Conservation (phyloP, 495 filamentous ascomycete genomes). For the Rostrohypoxylon terebratum region DNA sequence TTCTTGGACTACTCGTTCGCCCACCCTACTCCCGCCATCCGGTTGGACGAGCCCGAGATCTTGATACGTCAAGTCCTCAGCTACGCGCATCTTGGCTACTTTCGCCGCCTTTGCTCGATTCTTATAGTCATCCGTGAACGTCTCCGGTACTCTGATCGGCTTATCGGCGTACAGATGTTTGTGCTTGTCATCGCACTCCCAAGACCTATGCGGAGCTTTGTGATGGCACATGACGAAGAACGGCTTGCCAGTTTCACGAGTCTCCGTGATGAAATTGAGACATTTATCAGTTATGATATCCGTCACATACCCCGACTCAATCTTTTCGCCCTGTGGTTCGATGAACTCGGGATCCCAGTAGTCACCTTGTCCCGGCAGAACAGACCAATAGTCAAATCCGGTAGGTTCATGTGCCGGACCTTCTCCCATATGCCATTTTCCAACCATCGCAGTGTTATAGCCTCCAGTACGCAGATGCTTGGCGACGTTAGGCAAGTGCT, state of each 20-base stretch:
- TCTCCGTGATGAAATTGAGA: slow-evolving; percentile 51
- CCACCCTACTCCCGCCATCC: slow-evolving; percentile 52
- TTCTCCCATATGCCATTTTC: slow-evolving; percentile 62
- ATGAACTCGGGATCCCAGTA: slow-evolving; percentile 59
- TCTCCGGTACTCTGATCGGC: slow-evolving; percentile 54
- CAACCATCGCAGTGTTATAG: slow-evolving; percentile 59
- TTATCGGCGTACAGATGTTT: slow-evolving; percentile 54
- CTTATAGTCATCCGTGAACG: slow-evolving; percentile 60
- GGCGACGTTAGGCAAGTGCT: slow-evolving; percentile 57
- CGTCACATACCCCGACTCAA: slow-evolving; percentile 55
- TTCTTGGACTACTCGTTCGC: slow-evolving; percentile 47
- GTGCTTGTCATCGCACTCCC: slow-evolving; percentile 58
- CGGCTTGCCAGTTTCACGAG: slow-evolving; percentile 49
- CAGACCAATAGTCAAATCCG: slow-evolving; percentile 58
- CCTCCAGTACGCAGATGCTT: slow-evolving; percentile 56
- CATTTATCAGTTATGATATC: slow-evolving; percentile 60
- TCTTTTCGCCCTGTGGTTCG: slow-evolving; percentile 36
- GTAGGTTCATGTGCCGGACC: slow-evolving; percentile 55
- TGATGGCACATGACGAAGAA: slow-evolving; percentile 65
- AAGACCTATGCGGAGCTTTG: slow-evolving; percentile 60
- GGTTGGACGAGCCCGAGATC: slow-evolving; percentile 60
- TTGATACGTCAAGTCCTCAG: slow-evolving; percentile 57
- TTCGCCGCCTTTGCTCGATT: slow-evolving; percentile 57
- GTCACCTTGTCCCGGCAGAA: slow-evolving; percentile 57
- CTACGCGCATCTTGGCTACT: slow-evolving; percentile 58